Conservation (phyloP, 2,329 filamentous ascomycete genomes). For the Moelleriella libera region DNA sequence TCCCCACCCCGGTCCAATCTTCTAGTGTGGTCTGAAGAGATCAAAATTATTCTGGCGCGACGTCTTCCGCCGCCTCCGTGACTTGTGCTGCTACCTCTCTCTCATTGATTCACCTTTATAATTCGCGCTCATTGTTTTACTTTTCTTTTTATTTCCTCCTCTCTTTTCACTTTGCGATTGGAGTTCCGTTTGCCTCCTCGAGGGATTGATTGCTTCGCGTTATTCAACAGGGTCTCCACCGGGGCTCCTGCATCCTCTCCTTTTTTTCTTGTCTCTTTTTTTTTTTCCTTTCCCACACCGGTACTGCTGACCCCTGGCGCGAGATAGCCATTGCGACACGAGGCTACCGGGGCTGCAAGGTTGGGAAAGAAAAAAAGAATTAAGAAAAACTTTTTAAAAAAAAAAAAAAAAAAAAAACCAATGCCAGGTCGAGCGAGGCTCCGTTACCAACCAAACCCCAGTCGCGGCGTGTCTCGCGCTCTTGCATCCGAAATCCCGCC, state of each 20-base stretch:
- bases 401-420: not conserved
- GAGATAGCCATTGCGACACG: not conserved
- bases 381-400: not conserved
- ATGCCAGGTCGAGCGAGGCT: conserved; percentile 1
- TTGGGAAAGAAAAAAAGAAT: not conserved
- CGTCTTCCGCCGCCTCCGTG: too few species aligned
- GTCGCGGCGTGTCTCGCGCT: conserved; percentile 6
- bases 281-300: not conserved
- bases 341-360: conserved; percentile 3
- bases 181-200: not conserved
- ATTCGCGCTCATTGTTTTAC: not conserved
- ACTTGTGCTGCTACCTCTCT: too few species aligned
- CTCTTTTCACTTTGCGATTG: not conserved
- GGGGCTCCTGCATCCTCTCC: not conserved
- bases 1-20: not conserved
- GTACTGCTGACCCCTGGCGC: not conserved
- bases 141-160: not conserved
- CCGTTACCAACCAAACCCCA: conserved; percentile 2
- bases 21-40: too few species aligned
- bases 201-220: not conserved
- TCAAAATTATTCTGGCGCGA: too few species aligned
- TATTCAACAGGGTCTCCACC: not conserved
- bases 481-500: conserved; percentile 5
- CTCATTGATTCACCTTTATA: not conserved
- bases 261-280: not conserved